Percentiles rank a stretch among this genome's conserved stretches.
These are phyloP conservation scores for Magnolia sinica DNA, from an alignment of 164 flowering plant species.

Conservation along the genomic window DNA sequence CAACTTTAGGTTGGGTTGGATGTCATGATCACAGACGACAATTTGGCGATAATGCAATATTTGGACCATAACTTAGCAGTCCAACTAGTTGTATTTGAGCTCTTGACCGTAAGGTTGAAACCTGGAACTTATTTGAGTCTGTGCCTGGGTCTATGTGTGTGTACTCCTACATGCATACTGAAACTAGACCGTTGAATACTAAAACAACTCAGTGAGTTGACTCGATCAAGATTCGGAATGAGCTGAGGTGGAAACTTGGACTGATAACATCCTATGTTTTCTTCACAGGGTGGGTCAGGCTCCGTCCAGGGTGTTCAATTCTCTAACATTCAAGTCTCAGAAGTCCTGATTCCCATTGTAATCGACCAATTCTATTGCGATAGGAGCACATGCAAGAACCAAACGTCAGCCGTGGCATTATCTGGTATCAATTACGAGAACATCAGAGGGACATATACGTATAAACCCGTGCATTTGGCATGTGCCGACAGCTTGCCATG, in stretches of 20 bases:
- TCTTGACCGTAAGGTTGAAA: no score
- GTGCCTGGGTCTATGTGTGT: no score
- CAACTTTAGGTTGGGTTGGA: no score
- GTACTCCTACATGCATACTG: no score
- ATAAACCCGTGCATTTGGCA: conserved; percentile 35
- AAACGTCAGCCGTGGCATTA: conserved; percentile 44
- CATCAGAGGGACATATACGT: conserved; percentile 45
- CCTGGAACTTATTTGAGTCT: no score
- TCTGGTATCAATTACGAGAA: conserved; percentile 38
- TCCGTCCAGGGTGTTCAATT: conserved; percentile 34
- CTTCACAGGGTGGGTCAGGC: conserved; percentile 46
- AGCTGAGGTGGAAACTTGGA: background rate
- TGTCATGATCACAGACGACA: no score
- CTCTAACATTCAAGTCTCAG: conserved; percentile 46
- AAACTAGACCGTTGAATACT: no score
- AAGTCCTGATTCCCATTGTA: conserved; percentile 36
- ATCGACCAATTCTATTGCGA: conserved; percentile 54
- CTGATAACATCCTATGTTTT: background rate
- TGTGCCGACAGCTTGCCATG: conserved; percentile 56
- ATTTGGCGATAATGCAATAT: no score
- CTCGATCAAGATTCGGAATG: background rate
- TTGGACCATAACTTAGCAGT: no score
- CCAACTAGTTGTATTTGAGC: no score
- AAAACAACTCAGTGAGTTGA: background rate
- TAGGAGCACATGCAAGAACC: conserved; percentile 34